phyloP scores from a whole-genome alignment of 129 eudicot species.

The Cynara cardunculus region DNA sequence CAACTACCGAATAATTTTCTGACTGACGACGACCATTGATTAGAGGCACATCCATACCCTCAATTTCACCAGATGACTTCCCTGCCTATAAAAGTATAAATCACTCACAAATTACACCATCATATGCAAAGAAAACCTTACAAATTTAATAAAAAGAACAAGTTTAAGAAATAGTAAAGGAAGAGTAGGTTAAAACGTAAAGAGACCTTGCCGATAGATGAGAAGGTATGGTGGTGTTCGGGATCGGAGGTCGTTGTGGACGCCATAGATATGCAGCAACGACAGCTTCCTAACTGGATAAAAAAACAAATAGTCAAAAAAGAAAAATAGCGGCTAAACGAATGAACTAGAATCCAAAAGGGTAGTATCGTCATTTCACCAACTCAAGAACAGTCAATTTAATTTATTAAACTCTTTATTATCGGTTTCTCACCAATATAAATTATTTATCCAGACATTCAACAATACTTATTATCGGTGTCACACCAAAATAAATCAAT shows the following conservation, averaged over 20 bases:
- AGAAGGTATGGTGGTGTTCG: constrained; percentile 42
- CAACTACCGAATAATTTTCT: constrained; percentile 46
- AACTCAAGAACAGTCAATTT: neutral
- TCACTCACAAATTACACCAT: constrained; percentile 1
- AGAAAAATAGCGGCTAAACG: constrained; percentile 6
- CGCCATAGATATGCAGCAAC: constrained; percentile 33
- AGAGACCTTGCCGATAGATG: constrained; percentile 48
- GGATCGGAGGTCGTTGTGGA: constrained; percentile 36
- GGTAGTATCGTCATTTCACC: neutral
- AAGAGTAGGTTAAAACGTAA: neutral
- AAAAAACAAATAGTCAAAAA: neutral
- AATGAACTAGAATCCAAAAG: constrained; percentile 4
- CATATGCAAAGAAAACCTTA: neutral
- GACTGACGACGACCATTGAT: constrained; percentile 26
- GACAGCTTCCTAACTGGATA: neutral
- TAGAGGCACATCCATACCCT: constrained; percentile 43
- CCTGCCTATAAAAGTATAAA: constrained; percentile 39
- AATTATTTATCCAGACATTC: too few species aligned
- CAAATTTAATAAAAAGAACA: constrained; percentile 1
- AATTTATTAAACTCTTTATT: too few species aligned
- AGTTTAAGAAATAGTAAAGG: neutral
- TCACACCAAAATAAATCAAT: too few species aligned
- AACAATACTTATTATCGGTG: too few species aligned
- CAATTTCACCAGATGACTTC: constrained; percentile 47
- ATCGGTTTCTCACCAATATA: too few species aligned